These are phyloP conservation scores for Penicillium pancosmium DNA, from an alignment of 495 filamentous ascomycete species.

Conservation along the genomic window DNA sequence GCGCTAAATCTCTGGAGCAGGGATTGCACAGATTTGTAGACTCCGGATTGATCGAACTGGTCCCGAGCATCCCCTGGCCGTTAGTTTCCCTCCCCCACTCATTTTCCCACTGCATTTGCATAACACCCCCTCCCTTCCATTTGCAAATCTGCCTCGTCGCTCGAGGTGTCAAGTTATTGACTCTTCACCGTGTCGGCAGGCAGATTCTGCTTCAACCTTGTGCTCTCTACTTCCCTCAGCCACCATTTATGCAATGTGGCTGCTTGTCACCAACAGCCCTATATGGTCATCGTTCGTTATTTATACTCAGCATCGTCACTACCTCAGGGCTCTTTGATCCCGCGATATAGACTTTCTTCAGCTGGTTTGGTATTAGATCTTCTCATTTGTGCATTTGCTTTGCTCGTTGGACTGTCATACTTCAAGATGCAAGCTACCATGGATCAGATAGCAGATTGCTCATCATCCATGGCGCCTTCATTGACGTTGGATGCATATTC, in stretches of 20 bases:
- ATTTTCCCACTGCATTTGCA: constrained; percentile 33
- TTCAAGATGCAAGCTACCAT: constrained; percentile 11
- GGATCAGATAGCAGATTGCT: constrained; percentile 14
- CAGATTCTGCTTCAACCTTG: constrained; percentile 32
- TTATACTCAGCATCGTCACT: constrained; percentile 25
- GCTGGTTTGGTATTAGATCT: constrained; percentile 11
- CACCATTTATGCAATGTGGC: constrained; percentile 34
- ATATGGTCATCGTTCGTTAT: constrained; percentile 27
- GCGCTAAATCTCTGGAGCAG: constrained; percentile 38
- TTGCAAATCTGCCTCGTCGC: constrained; percentile 44
- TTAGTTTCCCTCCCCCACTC: constrained; percentile 26
- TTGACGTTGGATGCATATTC: constrained; percentile 20
- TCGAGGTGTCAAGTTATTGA: constrained; percentile 32
- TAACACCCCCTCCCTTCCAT: constrained; percentile 13
- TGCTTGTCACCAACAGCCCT: constrained; percentile 24
- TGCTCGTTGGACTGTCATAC: not conserved
- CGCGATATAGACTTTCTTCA: constrained; percentile 15
- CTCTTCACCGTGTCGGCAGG: constrained; percentile 32
- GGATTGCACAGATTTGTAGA: constrained; percentile 31
- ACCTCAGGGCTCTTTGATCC: constrained; percentile 8
- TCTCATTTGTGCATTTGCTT: constrained; percentile 7
- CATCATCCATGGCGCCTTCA: constrained; percentile 15
- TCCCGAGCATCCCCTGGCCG: constrained; percentile 27
- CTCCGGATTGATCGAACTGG: constrained; percentile 31
- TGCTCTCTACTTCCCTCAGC: constrained; percentile 33